A percentile compares a stretch with the other conserved stretches of the same genome.
Evolutionary conservation across 2,329 filamentous ascomycete species (phyloP).

Genomic region (Stemphylium lycopersici): DNA sequence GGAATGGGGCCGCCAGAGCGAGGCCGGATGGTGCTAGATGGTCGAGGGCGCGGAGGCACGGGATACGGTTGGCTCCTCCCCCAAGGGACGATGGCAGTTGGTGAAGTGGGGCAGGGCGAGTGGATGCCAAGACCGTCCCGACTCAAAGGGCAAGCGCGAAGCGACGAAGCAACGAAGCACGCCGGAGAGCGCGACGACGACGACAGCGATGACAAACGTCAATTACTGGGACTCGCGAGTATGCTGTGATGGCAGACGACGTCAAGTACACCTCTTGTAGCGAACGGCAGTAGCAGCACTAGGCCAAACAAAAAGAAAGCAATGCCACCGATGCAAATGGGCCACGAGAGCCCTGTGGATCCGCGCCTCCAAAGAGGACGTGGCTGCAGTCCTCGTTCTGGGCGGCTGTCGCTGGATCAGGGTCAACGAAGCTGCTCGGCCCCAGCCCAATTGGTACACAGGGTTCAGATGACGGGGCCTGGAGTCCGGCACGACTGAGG

Average conservation of each 20-base stretch:
- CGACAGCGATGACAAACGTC: background rate
- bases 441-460: slow-evolving; percentile 21
- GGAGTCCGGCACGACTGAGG: slow-evolving; percentile 21
- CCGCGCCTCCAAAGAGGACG: slow-evolving; percentile 35
- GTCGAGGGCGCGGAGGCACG: slow-evolving; percentile 17
- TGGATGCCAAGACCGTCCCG: slow-evolving; percentile 25
- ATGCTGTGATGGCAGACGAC: slow-evolving; percentile 18
- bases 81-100: slow-evolving; percentile 31
- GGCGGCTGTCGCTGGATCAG: slow-evolving; percentile 10
- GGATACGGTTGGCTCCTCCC: slow-evolving; percentile 25
- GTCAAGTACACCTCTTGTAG: slow-evolving; percentile 25
- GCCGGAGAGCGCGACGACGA: background rate
- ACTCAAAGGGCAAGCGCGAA: slow-evolving; percentile 27
- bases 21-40: slow-evolving; percentile 13
- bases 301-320: slow-evolving; percentile 35
- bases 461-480: slow-evolving; percentile 33
- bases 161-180: slow-evolving; percentile 6
- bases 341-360: slow-evolving; percentile 32
- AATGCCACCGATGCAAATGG: slow-evolving; percentile 22
- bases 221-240: background rate
- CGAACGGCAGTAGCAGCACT: slow-evolving; percentile 33
- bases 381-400: slow-evolving; percentile 42
- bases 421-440: slow-evolving; percentile 17
- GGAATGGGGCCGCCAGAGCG: slow-evolving; percentile 17
- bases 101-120: slow-evolving; percentile 33